Base-by-base conservation (phyloP, 305 asterid species). In the Petunia hybrid region DNA sequence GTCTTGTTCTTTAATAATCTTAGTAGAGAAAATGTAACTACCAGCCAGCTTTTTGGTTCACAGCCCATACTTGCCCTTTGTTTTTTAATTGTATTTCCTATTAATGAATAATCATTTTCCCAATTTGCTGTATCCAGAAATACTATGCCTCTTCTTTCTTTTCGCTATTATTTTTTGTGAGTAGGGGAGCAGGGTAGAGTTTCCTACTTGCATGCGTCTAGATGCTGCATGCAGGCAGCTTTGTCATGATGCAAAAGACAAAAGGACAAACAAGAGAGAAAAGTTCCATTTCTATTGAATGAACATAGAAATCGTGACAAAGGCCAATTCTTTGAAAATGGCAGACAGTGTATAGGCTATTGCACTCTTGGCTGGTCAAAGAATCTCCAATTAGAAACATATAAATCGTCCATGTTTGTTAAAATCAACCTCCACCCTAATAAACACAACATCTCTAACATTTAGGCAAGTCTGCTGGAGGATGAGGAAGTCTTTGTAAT, bases 401-500 rank as follows among this genome's bases (percentile, higher is more conserved):
- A 76, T 66, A 79, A 61, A 31, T 46, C 67, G 69, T 83, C 84
- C 78, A 80, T 39, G 5, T 46, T 78, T 73, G 38, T 87, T 80
- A 64, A 63, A 79, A 55, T 68, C 86, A 59, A 60, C 62, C 22
- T 38, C 76, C 80, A 38, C 64, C 78, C 36, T 53, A 73, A 48
- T 48, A 48, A 22, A 48, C 10, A 14, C 12, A 57, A 80, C 60
- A 46, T 63, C 31, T 40, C 80, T 90, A 91, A 87, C 96, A 91
- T 43, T 86, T 83, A 46, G 96, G 93, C 87, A 88, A 83, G 84
- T 91, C 96, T 7, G 91, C 89, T 9, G 96, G 96, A 57, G 92
- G 96, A 79, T 87, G 92, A 65, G 94, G 94, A 53, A 91, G 91
- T 9, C 88, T 90, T 87, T 91, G 86, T 59, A 85, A 67, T 43